Conservation (phyloP, 805 yeast genomes). For the Kregervanrija delftensis region DNA sequence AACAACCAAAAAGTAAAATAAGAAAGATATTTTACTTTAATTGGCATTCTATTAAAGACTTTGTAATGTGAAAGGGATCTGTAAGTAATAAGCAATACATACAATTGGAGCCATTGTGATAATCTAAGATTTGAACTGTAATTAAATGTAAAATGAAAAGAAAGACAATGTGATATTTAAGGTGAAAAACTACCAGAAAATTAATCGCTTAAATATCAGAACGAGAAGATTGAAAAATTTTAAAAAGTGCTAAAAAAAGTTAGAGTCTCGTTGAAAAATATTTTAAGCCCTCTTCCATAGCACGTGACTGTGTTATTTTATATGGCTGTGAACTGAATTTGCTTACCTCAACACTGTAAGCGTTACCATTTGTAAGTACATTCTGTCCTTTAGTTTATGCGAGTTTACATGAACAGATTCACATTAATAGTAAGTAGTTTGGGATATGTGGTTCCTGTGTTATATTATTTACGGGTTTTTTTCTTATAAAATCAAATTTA, state of each 20-base stretch:
- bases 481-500: too few relatives aligned
- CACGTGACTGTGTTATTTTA: conserved; percentile 2
- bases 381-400: neutral
- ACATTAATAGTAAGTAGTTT: neutral
- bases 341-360: neutral
- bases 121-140: neutral
- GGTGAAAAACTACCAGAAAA: neutral
- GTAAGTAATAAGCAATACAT: conserved; percentile 15
- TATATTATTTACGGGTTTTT: too few relatives aligned
- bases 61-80: neutral
- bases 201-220: too few relatives aligned
- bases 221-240: too few relatives aligned
- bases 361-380: too few relatives aligned
- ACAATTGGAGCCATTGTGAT: conserved; percentile 31
- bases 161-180: neutral
- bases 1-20: conserved; percentile 12
- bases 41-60: conserved; percentile 24
- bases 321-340: too few relatives aligned
- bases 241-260: neutral
- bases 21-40: neutral
- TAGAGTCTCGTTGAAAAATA: neutral
- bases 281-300: neutral
- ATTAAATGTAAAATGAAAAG: neutral
- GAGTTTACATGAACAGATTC: neutral
- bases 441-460: too few relatives aligned